Conservation (phyloP, 2,329 filamentous ascomycete species). For the Hysterium pulicare region DNA sequence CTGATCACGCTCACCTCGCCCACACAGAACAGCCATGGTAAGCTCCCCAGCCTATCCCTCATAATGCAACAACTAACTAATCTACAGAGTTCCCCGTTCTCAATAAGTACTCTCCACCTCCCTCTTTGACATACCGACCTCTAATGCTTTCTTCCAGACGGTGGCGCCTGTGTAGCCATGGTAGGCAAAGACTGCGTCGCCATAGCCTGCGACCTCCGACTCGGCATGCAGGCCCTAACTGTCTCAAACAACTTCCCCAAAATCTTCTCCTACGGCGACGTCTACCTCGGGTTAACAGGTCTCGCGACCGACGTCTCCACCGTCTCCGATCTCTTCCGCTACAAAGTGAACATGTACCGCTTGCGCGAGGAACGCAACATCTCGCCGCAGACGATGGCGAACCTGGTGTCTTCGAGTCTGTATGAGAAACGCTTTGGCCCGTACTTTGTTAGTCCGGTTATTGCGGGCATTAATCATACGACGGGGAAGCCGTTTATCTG, state of each 20-base stretch:
- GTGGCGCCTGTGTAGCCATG: slow-evolving; percentile 97
- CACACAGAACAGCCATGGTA: slow-evolving; percentile 35
- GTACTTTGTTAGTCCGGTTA: slow-evolving; percentile 92
- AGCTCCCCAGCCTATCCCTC: slow-evolving; percentile 16
- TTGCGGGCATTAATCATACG: slow-evolving; percentile 92
- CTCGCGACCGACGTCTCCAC: slow-evolving; percentile 94
- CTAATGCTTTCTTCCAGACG: slow-evolving; percentile 52
- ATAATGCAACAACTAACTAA: slow-evolving; percentile 29
- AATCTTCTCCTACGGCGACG: slow-evolving; percentile 95
- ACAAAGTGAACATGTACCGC: slow-evolving; percentile 99
- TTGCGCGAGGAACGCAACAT: slow-evolving; percentile 97
- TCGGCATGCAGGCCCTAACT: slow-evolving; percentile 92
- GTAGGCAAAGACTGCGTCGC: slow-evolving; percentile 99
- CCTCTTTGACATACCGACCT: slow-evolving; percentile 7
- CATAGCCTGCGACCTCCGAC: slow-evolving; percentile 97
- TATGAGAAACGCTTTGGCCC: slow-evolving; percentile 97
- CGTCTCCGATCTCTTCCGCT: slow-evolving; percentile 94
- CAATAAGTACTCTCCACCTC: slow-evolving; percentile 70
- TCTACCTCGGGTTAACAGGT: slow-evolving; percentile 92
- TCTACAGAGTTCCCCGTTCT: slow-evolving; percentile 79
- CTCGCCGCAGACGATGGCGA: slow-evolving; percentile 89
- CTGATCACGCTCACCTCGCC: neutral
- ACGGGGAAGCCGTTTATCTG: slow-evolving; percentile 96
- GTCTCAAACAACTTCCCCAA: slow-evolving; percentile 99
- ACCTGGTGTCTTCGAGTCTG: slow-evolving; percentile 84